Percentiles rank a stretch among this genome's conserved stretches.
phyloP scores from a whole-genome alignment of 2,329 filamentous ascomycete species.

The Beauveria caledonica region DNA sequence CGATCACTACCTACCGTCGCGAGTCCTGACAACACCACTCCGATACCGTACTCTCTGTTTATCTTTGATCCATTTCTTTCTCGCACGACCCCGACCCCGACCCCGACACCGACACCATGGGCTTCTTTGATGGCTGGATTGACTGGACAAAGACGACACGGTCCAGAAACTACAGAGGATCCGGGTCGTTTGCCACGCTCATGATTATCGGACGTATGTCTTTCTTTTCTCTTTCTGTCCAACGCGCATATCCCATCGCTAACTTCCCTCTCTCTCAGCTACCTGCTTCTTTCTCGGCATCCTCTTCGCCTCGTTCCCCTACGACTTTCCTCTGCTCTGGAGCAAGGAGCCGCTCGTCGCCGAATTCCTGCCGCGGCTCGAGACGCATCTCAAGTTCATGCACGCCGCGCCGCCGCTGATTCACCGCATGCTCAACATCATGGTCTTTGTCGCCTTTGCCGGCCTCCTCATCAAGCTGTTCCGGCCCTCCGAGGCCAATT shows the following conservation, averaged over 20 bases:
- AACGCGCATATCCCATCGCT: background rate
- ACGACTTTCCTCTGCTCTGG: constrained; percentile 88
- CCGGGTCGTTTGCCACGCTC: constrained; percentile 83
- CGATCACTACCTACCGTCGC: too few species aligned
- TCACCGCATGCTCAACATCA: constrained; percentile 86
- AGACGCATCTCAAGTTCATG: constrained; percentile 83
- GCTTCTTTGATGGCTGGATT: constrained; percentile 26
- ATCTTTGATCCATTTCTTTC: background rate
- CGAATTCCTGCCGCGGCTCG: constrained; percentile 73
- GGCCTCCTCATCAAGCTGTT: constrained; percentile 94
- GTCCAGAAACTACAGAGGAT: constrained; percentile 50
- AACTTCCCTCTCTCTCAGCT: constrained; percentile 37
- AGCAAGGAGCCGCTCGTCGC: constrained; percentile 56
- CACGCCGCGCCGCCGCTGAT: constrained; percentile 89
- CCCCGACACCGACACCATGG: constrained; percentile 1
- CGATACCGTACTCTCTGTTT: background rate
- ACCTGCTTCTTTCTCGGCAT: constrained; percentile 98
- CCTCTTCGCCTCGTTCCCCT: constrained; percentile 92
- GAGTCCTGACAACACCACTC: background rate
- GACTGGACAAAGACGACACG: constrained; percentile 50
- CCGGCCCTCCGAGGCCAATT: constrained; percentile 85
- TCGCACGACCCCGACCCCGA: background rate
- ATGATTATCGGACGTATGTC: constrained; percentile 89
- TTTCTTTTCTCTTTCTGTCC: background rate
- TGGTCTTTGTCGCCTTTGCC: constrained; percentile 76